Conservation (phyloP, 495 filamentous ascomycete species). For the Alectoria sarmentosa region DNA sequence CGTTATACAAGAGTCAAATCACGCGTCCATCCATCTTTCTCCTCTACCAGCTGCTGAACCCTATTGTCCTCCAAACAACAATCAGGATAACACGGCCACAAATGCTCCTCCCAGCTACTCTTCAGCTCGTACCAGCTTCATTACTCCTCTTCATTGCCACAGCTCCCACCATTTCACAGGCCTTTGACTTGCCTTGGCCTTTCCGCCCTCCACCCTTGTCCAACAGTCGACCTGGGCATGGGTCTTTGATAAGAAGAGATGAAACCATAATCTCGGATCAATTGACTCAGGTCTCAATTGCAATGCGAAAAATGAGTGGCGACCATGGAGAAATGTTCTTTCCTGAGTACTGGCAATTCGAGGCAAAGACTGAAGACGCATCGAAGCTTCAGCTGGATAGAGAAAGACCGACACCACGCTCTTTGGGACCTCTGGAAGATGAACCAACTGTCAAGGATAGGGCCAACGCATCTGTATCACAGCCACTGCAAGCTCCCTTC, state of each 20-base stretch:
- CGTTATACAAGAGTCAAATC: neutral
- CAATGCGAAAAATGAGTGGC: constrained; percentile 66
- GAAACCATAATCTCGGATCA: constrained; percentile 16
- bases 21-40: neutral
- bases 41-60: neutral
- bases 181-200: constrained; percentile 12
- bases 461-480: constrained; percentile 29
- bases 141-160: constrained; percentile 10
- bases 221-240: neutral
- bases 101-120: constrained; percentile 4
- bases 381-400: constrained; percentile 30
- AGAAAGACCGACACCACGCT: constrained; percentile 19
- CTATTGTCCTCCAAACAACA: neutral
- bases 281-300: constrained; percentile 34
- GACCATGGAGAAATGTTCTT: constrained; percentile 87
- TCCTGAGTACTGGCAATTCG: constrained; percentile 53
- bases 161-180: neutral
- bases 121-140: constrained; percentile 16
- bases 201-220: neutral
- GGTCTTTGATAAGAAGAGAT: neutral
- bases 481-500: constrained; percentile 37
- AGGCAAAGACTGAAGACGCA: constrained; percentile 24
- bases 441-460: neutral
- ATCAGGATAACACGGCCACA: neutral
- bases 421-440: neutral